Evolutionary conservation across 805 yeast species (phyloP), one percentile per base, ranked within the genome.

Genomic region (Kodamaea leandrae): DNA sequence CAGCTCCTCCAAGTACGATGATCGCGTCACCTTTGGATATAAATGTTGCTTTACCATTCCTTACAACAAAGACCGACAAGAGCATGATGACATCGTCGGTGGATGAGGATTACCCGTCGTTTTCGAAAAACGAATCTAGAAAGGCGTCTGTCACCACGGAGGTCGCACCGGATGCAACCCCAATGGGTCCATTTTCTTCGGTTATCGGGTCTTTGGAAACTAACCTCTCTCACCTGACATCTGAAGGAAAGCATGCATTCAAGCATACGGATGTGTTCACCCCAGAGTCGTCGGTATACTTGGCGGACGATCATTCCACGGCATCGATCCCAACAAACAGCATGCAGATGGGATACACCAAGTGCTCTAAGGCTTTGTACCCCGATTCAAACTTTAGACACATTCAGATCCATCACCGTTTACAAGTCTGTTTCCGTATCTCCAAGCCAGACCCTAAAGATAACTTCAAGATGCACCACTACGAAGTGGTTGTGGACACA

Each of bases 401-500:
- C 51, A 71, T 85, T 33, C 77, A 74, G 48, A 70, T 83, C 13
- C 71, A 75, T 41, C 95, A 85, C 57, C 66, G 89, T 37, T 58
- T 85, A 37, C 93, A 85, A 55, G 72, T 85, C 4, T 78, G 84
- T 50, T 73, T 85, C 42, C 66, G 93, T 42, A 77, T 85, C 19
- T 77, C 86, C 9, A 79, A 75, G 50, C 79, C 79, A 1, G 84
- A 81, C 44, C 71, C 76, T 0, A 55, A 61, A 35, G 72, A 51
- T 39, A 54, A 63, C 42, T 55, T 37, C 43, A 76, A 75, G 46
- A 61, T 78, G 64, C 88, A 83, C 51, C 90, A 85, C 57, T 85
- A 81, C 53, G 95, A 85, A 51, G 90, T 85, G 15, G 77, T 85
- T 32, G 83, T 85, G 28, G 93, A 85, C 54, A 83, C 91, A 0